Percentiles rank a stretch among this genome's conserved stretches.
Conservation (phyloP, 208 protist genomes). For the Polymyxa betae region DNA sequence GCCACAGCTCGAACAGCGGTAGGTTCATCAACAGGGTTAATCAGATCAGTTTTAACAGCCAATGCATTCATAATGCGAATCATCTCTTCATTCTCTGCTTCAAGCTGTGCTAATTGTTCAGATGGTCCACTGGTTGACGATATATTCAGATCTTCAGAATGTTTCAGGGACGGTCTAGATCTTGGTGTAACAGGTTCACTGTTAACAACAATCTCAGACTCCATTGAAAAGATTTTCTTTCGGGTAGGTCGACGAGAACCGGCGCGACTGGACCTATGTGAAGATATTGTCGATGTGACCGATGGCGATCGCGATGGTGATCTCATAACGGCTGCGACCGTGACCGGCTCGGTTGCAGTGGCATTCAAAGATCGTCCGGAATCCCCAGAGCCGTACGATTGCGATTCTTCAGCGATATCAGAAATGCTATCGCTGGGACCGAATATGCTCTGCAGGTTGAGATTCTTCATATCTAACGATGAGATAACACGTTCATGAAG, state of each 20-base stretch:
- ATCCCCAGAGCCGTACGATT: too few relatives aligned
- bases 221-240: not conserved
- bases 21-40: not conserved
- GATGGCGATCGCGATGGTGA: not conserved
- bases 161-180: too few relatives aligned
- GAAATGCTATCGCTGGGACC: too few relatives aligned
- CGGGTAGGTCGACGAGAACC: not conserved
- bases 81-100: conserved; percentile 1
- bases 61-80: not conserved
- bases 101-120: not conserved
- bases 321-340: not conserved
- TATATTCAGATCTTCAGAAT: too few relatives aligned
- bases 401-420: too few relatives aligned
- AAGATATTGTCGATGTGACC: conserved; percentile 30
- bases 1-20: not conserved
- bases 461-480: too few relatives aligned
- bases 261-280: not conserved
- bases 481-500: not conserved
- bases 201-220: not conserved
- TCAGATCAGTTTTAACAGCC: not conserved
- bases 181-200: too few relatives aligned
- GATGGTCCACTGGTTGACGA: too few relatives aligned
- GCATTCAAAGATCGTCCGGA: too few relatives aligned
- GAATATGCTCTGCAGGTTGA: too few relatives aligned
- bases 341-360: not conserved